phyloP scores from a whole-genome alignment of 139 green algal species.

The Chlorella ohadii region DNA sequence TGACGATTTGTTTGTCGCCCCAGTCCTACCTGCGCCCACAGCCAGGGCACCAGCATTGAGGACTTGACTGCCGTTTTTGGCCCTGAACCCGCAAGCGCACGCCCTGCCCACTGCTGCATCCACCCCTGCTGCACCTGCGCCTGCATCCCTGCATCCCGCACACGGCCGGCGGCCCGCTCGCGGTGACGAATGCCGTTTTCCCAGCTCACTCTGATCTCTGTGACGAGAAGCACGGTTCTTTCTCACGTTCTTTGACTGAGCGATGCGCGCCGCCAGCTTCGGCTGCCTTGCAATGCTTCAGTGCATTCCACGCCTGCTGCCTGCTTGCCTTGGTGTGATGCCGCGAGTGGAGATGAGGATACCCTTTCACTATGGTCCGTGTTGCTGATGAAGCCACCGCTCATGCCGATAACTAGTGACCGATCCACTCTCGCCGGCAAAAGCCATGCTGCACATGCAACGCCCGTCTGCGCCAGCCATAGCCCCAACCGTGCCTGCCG shows the following conservation, averaged over 20 bases:
- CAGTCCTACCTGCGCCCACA: conserved; percentile 53
- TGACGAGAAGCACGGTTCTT: conserved; percentile 52
- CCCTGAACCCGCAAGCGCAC: conserved; percentile 30
- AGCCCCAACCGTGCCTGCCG: not conserved
- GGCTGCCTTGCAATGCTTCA: not conserved
- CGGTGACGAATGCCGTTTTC: conserved; percentile 48
- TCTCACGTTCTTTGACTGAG: conserved; percentile 45
- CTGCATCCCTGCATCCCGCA: not conserved
- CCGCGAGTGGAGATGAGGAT: conserved; percentile 41
- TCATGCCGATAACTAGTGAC: conserved; percentile 68
- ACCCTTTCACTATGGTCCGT: conserved; percentile 76
- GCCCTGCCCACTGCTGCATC: not conserved
- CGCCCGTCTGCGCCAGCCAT: too few species aligned
- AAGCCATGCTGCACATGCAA: too few species aligned
- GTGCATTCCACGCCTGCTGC: not conserved
- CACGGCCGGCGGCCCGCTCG: not conserved
- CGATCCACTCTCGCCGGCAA: conserved; percentile 42
- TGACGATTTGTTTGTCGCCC: conserved; percentile 56
- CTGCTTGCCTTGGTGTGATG: not conserved
- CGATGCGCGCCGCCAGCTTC: not conserved
- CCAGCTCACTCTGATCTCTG: conserved; percentile 53
- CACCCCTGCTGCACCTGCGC: not conserved
- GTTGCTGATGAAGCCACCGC: conserved; percentile 72
- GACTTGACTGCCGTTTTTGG: conserved; percentile 48
- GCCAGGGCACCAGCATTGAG: conserved; percentile 46